Evolutionary conservation across 1,139 yeast species (phyloP), one percentile per base, ranked within the genome.

Genomic region (Geotrichum restrictum): DNA sequence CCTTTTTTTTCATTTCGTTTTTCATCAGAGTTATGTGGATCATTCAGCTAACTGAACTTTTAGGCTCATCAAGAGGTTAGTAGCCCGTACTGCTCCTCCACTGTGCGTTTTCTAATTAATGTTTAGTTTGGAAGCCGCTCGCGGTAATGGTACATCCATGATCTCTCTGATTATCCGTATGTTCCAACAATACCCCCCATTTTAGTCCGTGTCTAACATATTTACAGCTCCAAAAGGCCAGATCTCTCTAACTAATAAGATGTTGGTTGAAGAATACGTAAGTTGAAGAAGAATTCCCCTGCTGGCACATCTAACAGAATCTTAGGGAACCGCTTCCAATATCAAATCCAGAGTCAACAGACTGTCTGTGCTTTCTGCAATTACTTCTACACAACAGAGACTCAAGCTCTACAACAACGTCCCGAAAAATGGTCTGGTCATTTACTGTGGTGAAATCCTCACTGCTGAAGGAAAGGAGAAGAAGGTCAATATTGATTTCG

Each of bases 91-190:
- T 8, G 24, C 16, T 42, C 37, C 14, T 11, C 27, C 18, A 2
- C 10, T 24, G 18, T 19, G 7, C 11, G 37, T 24, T 19, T 18
- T 13, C 39, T 46, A 45, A 33, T 31, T 36, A 3, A 31, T 68
- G 60, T 85, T 85, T 72, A 82, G 88, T 58, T 79, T 93, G 65
- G 94, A 91, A 69, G 74, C 75, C 66, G 98, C 98, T 55, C 81
- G 96, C 72, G 98, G 98, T 71, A 93, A 93, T 69, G 98, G 98
- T 72, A 93, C 98, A 48, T 93, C 98, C 34, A 93, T 93, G 98
- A 93, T 93, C 67, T 89, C 98, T 32, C 78, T 93, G 69, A 87
- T 93, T 64, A 88, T 93, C 60, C 77, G 50, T 49, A 45, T 16
- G 55, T 52, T 14, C 29, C 29, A 5, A 8, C 18, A 1, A 8